Percentiles rank a stretch among this genome's conserved stretches.
Evolutionary conservation across 2,329 filamentous ascomycete genomes (phyloP).

Genomic region (Trichoderma semiorbis): DNA sequence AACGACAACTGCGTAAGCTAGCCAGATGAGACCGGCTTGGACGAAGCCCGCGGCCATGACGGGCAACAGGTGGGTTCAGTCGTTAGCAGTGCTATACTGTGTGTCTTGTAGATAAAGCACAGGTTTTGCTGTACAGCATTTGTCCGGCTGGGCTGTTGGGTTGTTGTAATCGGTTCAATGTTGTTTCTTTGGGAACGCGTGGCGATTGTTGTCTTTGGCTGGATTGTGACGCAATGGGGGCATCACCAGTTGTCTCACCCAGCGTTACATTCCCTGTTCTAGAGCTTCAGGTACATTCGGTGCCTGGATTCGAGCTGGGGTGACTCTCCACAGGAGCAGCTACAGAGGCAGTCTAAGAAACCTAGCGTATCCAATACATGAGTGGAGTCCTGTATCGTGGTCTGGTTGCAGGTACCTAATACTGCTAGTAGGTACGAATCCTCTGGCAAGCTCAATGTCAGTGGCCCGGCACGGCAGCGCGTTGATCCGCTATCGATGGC

Average conservation of each 20-base stretch:
- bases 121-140: not conserved
- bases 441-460: not conserved
- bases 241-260: slow-evolving; percentile 17
- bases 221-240: slow-evolving; percentile 22
- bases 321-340: not conserved
- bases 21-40: slow-evolving; percentile 90
- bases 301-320: slow-evolving; percentile 4
- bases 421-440: not conserved
- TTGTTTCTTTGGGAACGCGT: slow-evolving; percentile 16
- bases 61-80: slow-evolving; percentile 6
- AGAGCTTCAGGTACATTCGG: slow-evolving; percentile 7
- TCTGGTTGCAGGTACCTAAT: not conserved
- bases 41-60: slow-evolving; percentile 57
- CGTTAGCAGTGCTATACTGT: not conserved
- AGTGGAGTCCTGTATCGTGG: too few species aligned
- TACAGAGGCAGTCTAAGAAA: not conserved
- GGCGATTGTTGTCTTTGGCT: slow-evolving; percentile 9
- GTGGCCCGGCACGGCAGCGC: slow-evolving; percentile 20
- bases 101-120: not conserved
- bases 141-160: not conserved
- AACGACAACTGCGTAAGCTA: slow-evolving; percentile 82
- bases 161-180: not conserved
- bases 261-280: slow-evolving; percentile 13
- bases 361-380: not conserved
- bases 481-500: slow-evolving; percentile 23